Percentiles rank a stretch among this genome's conserved stretches.
phyloP scores from a whole-genome alignment of 345 rosid species.

The Adansonia digitata region DNA sequence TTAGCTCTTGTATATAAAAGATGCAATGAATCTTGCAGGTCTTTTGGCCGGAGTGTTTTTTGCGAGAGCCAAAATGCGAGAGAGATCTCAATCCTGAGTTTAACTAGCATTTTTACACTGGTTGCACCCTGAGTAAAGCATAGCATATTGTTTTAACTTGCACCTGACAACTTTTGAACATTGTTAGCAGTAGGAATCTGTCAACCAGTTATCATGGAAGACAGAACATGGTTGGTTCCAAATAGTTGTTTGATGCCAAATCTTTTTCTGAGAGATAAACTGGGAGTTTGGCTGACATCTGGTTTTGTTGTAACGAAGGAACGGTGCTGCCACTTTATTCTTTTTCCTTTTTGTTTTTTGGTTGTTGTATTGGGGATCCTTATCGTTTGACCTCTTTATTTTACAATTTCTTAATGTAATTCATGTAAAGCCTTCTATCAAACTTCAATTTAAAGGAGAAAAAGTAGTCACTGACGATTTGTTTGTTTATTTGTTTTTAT shows the following conservation, averaged over 20 bases:
- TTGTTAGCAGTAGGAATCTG: neutral
- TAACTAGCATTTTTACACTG: too few relatives aligned
- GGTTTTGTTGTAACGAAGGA: too few relatives aligned
- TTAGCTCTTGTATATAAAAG: neutral
- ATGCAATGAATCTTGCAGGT: constrained; percentile 37
- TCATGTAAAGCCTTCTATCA: neutral
- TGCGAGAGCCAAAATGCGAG: constrained; percentile 85
- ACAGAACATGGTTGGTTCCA: neutral
- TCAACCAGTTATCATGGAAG: neutral
- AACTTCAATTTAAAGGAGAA: neutral
- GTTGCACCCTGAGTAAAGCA: too few relatives aligned
- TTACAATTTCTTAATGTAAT: neutral
- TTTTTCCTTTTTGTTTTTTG: too few relatives aligned
- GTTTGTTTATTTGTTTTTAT: too few relatives aligned
- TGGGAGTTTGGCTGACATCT: too few relatives aligned
- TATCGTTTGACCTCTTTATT: neutral
- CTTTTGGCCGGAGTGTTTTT: constrained; percentile 86
- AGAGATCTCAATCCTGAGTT: constrained; percentile 39
- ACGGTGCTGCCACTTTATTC: neutral
- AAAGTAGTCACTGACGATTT: too few relatives aligned
- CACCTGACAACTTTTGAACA: neutral
- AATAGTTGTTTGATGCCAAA: neutral
- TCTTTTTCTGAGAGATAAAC: too few relatives aligned
- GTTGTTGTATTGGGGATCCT: neutral
- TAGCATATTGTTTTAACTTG: too few relatives aligned